phyloP scores from a whole-genome alignment of 306 rosid species.

The Biancaea sappan region DNA sequence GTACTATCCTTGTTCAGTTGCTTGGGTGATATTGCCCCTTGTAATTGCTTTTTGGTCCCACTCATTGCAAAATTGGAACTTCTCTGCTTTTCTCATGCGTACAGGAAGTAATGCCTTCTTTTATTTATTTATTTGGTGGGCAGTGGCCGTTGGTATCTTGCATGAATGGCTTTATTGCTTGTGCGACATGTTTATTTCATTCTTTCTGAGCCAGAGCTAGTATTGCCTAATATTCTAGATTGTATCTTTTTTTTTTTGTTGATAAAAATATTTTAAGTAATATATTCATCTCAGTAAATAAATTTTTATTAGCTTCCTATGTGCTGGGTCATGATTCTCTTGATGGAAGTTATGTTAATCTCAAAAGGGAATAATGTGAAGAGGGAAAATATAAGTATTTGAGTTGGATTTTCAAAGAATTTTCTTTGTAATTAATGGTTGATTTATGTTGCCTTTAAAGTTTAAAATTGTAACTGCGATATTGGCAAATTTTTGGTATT shows the following conservation, averaged over 20 bases:
- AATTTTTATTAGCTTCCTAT: neutral
- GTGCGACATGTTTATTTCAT: conserved; percentile 11
- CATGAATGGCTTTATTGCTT: neutral
- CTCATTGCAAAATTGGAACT: neutral
- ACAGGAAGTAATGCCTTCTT: neutral
- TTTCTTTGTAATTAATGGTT: neutral
- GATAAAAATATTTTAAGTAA: neutral
- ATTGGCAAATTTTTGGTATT: neutral
- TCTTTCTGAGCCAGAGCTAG: conserved; percentile 7
- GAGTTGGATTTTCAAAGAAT: conserved; percentile 17
- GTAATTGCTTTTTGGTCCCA: too few species aligned
- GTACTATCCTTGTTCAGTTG: neutral
- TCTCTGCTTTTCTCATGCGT: neutral
- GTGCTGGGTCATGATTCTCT: neutral
- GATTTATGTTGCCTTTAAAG: conserved; percentile 1
- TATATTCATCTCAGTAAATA: conserved; percentile 15
- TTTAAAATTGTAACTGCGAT: conserved; percentile 8
- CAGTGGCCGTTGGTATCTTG: neutral
- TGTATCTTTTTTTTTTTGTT: too few species aligned
- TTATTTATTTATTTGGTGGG: conserved; percentile 8
- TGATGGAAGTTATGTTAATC: neutral
- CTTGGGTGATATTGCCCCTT: neutral
- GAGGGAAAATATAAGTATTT: conserved; percentile 5
- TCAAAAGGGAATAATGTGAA: neutral
- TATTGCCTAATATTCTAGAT: neutral